Evolutionary conservation across 305 asterid species (phyloP), one percentile per base, ranked within the genome.

Genomic region (Plantago coronopus): DNA sequence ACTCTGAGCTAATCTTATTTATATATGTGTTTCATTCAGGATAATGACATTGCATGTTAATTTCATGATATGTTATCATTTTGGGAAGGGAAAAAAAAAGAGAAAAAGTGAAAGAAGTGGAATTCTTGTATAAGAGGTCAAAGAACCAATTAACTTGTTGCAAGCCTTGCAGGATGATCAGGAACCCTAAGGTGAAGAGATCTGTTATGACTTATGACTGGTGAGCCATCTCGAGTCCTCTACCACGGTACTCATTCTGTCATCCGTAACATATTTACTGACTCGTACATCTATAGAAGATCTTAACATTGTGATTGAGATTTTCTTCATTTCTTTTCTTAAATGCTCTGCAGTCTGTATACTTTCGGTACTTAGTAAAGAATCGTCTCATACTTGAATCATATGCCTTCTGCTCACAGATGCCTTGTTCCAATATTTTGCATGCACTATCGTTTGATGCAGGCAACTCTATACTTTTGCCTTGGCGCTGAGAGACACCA

Each of bases 401-500:
- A 5, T 43, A 57, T 7, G 17, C 42, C 42, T 34, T 34, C 42
- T 34, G 15, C 13, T 27, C 31, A 27, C 5, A 27, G 29, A 59
- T 42, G 46, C n/a, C 57, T 51, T 42, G 43, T 53, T 53, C 47
- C 66, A 10, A 38, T 56, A 27, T 46, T 68, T 60, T 54, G 54
- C 13, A 9, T 66, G 53, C 46, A 37, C 31, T 40, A 48, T 54
- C 54, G 72, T 42, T 57, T 50, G 4, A 69, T 60, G 69, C 87
- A 86, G 97, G 97, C 81, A 56, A 84, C 86, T 94, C 65, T 79
- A 64, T 66, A 75, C 73, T 89, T 89, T 66, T 89, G 95, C 80
- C 88, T 44, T 91, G 85, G 85, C 23, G 34, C 38, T 61, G 66
- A 17, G 42, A 1, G 54, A 46, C 56, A 17, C 40, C 22, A 18